Conservation (phyloP, 371 early-diverging fungal genomes). For the Mucor saturninus region DNA sequence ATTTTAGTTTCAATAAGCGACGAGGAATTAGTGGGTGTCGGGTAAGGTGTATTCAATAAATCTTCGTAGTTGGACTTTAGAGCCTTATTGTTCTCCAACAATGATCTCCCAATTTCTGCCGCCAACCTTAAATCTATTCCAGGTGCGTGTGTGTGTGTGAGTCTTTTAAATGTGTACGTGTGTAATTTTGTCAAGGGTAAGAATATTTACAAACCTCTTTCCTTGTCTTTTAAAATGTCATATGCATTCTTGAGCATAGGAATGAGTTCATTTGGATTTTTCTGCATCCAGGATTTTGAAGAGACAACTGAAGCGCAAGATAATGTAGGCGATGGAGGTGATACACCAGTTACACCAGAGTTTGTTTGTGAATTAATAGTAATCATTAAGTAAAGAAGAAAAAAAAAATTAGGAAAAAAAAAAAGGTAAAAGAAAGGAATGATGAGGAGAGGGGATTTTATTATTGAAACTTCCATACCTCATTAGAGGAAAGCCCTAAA, state of each 20-base stretch:
- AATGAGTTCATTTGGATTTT: conserved; percentile 32
- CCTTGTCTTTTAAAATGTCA: conserved; percentile 32
- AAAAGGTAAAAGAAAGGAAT: conserved; percentile 11
- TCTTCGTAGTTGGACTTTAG: conserved; percentile 55
- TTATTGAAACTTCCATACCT: conserved; percentile 53
- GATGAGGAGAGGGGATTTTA: conserved; percentile 2
- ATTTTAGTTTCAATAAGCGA: conserved; percentile 3
- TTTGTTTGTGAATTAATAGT: background rate
- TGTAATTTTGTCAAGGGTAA: background rate
- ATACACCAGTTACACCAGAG: background rate
- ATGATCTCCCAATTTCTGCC: conserved; percentile 54
- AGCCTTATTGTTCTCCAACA: conserved; percentile 50
- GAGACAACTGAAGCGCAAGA: conserved; percentile 31
- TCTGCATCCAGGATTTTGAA: conserved; percentile 28
- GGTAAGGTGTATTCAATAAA: conserved; percentile 32
- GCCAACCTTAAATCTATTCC: conserved; percentile 48
- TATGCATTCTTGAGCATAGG: conserved; percentile 35
- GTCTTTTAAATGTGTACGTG: background rate
- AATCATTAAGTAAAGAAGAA: conserved; percentile 7
- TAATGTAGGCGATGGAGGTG: conserved; percentile 33
- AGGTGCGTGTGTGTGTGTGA: background rate
- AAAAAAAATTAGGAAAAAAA: conserved; percentile 11
- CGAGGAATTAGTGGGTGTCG: conserved; percentile 22
- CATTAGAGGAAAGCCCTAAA: conserved; percentile 37
- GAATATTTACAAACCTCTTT: conserved; percentile 22